A percentile compares a stretch with the other conserved stretches of the same genome.
Evolutionary conservation across 1,139 yeast genomes (phyloP).

Genomic region (Yamadazyma diospyri): DNA sequence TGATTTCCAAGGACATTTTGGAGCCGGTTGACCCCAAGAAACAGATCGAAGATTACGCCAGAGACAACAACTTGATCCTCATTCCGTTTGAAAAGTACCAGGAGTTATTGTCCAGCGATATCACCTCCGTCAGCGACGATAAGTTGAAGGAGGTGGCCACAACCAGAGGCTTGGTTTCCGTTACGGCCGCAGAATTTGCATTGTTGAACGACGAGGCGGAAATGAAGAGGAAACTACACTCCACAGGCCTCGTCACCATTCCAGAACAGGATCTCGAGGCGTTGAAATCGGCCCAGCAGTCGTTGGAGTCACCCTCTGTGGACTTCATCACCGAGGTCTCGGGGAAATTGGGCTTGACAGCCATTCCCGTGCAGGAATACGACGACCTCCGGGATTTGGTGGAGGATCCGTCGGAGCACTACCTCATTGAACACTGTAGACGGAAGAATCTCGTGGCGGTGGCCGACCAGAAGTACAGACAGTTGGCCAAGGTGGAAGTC

Average conservation of each 20-base stretch:
- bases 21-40: constrained; percentile 14
- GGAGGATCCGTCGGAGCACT: constrained; percentile 26
- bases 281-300: constrained; percentile 13
- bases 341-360: constrained; percentile 1
- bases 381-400: constrained; percentile 2
- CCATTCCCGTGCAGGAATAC: constrained; percentile 6
- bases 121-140: constrained; percentile 21
- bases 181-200: constrained; percentile 25
- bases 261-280: constrained; percentile 21
- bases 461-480: constrained; percentile 20
- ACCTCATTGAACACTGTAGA: constrained; percentile 24
- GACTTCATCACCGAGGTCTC: constrained; percentile 20
- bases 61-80: constrained; percentile 37
- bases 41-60: constrained; percentile 44
- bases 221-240: constrained; percentile 29
- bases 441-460: constrained; percentile 24
- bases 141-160: constrained; percentile 21
- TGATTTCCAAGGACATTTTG: constrained; percentile 23
- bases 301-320: constrained; percentile 17
- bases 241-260: constrained; percentile 34
- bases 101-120: constrained; percentile 24
- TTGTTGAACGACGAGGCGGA: constrained; percentile 29
- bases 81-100: constrained; percentile 47
- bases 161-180: constrained; percentile 26
- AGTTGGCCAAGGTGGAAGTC: constrained; percentile 20